These are phyloP conservation scores for Physaria fendleri DNA, from an alignment of 345 rosid genomes.

Conservation along the genomic window DNA sequence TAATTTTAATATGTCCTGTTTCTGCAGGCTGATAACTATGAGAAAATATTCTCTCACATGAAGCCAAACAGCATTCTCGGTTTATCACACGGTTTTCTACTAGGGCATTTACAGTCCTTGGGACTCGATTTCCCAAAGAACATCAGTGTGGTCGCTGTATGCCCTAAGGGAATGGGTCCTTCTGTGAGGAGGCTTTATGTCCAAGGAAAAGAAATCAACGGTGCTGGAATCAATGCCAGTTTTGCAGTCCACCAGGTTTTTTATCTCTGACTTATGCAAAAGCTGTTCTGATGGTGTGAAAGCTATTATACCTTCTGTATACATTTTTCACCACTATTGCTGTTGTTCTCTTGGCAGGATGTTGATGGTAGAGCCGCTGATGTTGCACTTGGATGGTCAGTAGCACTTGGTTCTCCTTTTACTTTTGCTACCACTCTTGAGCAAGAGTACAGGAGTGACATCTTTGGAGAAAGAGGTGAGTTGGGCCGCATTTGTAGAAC, in stretches of 20 bases:
- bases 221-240: constrained; percentile 91
- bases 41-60: constrained; percentile 76
- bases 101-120: constrained; percentile 71
- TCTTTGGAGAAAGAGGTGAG: constrained; percentile 89
- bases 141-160: constrained; percentile 75
- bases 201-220: constrained; percentile 84
- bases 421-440: constrained; percentile 86
- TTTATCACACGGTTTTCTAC: constrained; percentile 88
- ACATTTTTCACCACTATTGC: too few relatives aligned
- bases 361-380: constrained; percentile 84
- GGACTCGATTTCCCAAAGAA: constrained; percentile 80
- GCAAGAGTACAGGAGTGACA: constrained; percentile 93
- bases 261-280: background rate
- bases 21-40: constrained; percentile 80
- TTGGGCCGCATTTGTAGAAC: background rate
- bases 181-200: constrained; percentile 89
- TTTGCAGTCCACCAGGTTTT: constrained; percentile 83
- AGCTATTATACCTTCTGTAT: background rate
- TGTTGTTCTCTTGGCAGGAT: constrained; percentile 64
- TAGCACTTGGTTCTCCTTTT: constrained; percentile 91
- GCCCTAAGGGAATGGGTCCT: constrained; percentile 91
- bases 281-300: background rate
- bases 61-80: constrained; percentile 94
- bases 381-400: constrained; percentile 88
- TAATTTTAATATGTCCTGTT: background rate